Conservation (phyloP, 805 yeast species). For the Barnettozyma botsteinii region DNA sequence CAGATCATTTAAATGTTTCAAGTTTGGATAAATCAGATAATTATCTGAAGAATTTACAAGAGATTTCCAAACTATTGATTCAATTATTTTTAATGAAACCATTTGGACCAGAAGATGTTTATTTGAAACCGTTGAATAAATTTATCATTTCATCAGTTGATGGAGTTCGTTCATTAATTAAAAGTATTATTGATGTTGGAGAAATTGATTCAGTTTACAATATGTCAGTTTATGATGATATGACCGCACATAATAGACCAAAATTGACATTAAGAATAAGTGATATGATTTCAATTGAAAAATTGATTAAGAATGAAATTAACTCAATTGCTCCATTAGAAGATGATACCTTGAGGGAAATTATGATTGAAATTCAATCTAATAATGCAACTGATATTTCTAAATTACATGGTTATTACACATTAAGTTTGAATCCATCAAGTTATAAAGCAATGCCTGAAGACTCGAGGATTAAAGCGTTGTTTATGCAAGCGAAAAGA, state of each 20-base stretch:
- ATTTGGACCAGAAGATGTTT: conserved; percentile 56
- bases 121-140: conserved; percentile 75
- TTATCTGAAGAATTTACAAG: conserved; percentile 43
- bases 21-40: conserved; percentile 14
- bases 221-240: conserved; percentile 63
- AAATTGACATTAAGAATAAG: conserved; percentile 39
- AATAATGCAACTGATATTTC: conserved; percentile 40
- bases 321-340: conserved; percentile 38
- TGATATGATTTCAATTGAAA: conserved; percentile 41
- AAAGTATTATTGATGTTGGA: conserved; percentile 44
- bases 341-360: conserved; percentile 51
- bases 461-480: conserved; percentile 52
- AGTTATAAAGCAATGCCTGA: conserved; percentile 38
- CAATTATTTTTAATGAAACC: conserved; percentile 67
- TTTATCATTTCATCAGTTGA: conserved; percentile 50
- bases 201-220: conserved; percentile 56
- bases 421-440: conserved; percentile 55
- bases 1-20: conserved; percentile 53
- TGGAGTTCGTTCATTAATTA: conserved; percentile 40
- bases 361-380: conserved; percentile 37
- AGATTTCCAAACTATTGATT: conserved; percentile 51
- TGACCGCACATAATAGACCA: conserved; percentile 49
- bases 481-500: conserved; percentile 74
- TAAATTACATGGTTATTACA: conserved; percentile 47
- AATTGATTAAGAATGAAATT: conserved; percentile 36